Percentiles rank a stretch among this genome's conserved stretches.
These are phyloP conservation scores for Bauhinia variegata DNA, from an alignment of 306 rosid genomes.

Conservation along the genomic window DNA sequence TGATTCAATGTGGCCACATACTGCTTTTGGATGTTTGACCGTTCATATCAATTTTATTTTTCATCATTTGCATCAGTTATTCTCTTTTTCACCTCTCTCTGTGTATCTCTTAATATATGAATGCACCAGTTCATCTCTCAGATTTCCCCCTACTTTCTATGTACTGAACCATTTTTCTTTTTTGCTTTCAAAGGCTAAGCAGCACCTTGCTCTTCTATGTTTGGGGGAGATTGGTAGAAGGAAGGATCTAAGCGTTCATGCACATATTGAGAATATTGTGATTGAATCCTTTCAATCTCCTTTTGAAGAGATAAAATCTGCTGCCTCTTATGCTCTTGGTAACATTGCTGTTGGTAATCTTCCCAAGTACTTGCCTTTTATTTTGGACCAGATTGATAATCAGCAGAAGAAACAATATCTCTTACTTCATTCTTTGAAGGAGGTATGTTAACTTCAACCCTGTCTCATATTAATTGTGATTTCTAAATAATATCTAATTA, in stretches of 20 bases:
- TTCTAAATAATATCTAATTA: conserved; percentile 9
- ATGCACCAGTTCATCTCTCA: not conserved
- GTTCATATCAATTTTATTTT: not conserved
- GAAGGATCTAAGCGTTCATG: conserved; percentile 86
- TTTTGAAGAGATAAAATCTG: conserved; percentile 98
- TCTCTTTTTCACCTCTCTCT: too few relatives aligned
- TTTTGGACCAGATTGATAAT: conserved; percentile 97
- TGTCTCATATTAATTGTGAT: conserved; percentile 14
- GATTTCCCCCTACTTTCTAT: conserved; percentile 11
- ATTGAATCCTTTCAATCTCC: conserved; percentile 99
- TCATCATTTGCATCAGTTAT: not conserved
- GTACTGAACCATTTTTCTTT: conserved; percentile 21
- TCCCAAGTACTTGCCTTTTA: conserved; percentile 93
- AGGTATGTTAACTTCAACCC: conserved; percentile 57
- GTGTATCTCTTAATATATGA: not conserved
- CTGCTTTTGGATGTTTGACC: not conserved
- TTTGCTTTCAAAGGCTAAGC: conserved; percentile 75
- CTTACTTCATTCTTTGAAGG: conserved; percentile 96
- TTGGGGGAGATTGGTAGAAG: conserved; percentile 98
- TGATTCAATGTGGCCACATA: not conserved
- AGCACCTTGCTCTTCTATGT: conserved; percentile 93
- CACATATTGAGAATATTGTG: conserved; percentile 89
- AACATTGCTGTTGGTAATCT: conserved; percentile 98
- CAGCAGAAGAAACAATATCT: conserved; percentile 99
- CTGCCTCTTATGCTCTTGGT: conserved; percentile 99